phyloP scores from a whole-genome alignment of 192 early-diverging fungal genomes.

The Backusella tuberculispora region DNA sequence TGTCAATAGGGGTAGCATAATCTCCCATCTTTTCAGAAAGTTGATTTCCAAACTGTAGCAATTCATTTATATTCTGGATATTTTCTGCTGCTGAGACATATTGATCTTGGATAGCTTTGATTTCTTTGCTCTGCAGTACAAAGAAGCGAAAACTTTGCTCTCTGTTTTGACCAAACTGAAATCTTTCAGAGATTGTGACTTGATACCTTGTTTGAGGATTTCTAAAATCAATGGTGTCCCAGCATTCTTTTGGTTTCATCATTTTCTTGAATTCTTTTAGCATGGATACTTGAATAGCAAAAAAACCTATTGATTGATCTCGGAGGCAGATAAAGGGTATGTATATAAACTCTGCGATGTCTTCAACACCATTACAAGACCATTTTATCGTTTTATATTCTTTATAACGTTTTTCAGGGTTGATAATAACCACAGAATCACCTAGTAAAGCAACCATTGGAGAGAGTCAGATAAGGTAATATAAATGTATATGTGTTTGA shows the following conservation, averaged over 20 bases:
- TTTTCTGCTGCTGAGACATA: neutral
- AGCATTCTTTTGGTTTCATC: neutral
- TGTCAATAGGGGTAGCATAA: neutral
- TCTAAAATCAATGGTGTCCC: slow-evolving; percentile 1
- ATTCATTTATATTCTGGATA: neutral
- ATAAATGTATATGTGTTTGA: neutral
- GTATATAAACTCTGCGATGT: neutral
- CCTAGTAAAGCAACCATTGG: slow-evolving; percentile 11
- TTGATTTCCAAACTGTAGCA: neutral
- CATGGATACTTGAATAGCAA: neutral
- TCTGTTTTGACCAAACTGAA: slow-evolving; percentile 11
- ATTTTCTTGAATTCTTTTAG: neutral
- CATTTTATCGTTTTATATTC: neutral
- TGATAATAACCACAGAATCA: slow-evolving; percentile 3
- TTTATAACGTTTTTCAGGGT: neutral
- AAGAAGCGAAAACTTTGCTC: slow-evolving; percentile 4
- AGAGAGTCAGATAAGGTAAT: neutral
- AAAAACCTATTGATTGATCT: slow-evolving; percentile 7
- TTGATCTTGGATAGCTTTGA: neutral
- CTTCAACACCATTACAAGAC: neutral
- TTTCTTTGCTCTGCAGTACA: neutral
- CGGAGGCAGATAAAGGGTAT: neutral
- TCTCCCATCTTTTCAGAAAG: slow-evolving; percentile 1
- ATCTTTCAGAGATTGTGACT: neutral
- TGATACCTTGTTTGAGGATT: neutral